A percentile compares a stretch with the other conserved stretches of the same genome.
phyloP scores from a whole-genome alignment of 768 basidiomycete genomes.

The Phanerodontia chrysosporium region DNA sequence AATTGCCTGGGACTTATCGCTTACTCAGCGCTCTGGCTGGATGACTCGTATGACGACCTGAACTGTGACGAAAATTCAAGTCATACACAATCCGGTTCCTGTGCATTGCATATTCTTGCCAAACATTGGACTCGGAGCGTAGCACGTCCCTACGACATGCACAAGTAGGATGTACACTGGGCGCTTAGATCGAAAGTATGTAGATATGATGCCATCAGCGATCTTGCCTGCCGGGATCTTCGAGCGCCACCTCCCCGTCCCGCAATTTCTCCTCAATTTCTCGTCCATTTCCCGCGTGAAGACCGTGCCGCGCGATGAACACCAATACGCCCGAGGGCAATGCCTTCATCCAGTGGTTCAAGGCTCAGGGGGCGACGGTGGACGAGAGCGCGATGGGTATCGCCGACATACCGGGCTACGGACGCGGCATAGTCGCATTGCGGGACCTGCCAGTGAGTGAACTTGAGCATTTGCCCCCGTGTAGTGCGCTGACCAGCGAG shows the following conservation, averaged over 20 bases:
- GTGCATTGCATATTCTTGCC: too few species aligned
- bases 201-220: too few species aligned
- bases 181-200: too few species aligned
- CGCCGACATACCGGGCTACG: slow-evolving; percentile 45
- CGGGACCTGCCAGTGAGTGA: slow-evolving; percentile 62
- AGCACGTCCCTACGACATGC: too few species aligned
- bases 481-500: neutral
- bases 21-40: too few species aligned
- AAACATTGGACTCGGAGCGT: too few species aligned
- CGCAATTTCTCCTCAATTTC: neutral
- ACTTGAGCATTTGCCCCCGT: neutral
- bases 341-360: slow-evolving; percentile 58
- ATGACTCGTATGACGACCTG: too few species aligned
- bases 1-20: neutral
- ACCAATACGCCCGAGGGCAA: slow-evolving; percentile 6
- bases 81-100: too few species aligned
- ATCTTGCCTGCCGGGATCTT: neutral
- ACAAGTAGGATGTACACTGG: too few species aligned
- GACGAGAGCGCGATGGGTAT: slow-evolving; percentile 45
- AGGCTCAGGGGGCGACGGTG: slow-evolving; percentile 43
- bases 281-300: neutral
- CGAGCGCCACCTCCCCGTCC: neutral
- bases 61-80: too few species aligned
- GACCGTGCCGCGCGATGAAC: neutral
- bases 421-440: slow-evolving; percentile 73